A percentile compares a stretch with the other conserved stretches of the same genome.
phyloP scores from a whole-genome alignment of 1,284 basidiomycete species.

The Earliella scabrosa region DNA sequence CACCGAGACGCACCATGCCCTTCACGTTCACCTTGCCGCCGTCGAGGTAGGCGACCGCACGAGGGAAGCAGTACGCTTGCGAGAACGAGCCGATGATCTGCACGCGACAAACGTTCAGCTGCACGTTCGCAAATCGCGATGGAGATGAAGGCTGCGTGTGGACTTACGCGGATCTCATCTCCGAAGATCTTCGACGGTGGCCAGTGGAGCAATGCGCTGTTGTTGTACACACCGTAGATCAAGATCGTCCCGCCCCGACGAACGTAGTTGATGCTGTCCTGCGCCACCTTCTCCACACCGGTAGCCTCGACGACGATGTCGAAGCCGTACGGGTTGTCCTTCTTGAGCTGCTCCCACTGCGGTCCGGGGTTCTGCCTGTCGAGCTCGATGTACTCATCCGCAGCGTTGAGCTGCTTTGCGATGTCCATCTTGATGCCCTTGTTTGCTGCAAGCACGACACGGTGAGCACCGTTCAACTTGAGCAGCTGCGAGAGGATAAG shows the following conservation, averaged over 20 bases:
- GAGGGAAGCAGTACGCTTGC: slow-evolving; percentile 65
- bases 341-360: slow-evolving; percentile 62
- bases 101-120: neutral
- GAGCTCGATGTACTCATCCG: slow-evolving; percentile 61
- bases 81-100: slow-evolving; percentile 66
- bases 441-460: slow-evolving; percentile 56
- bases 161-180: slow-evolving; percentile 57
- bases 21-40: slow-evolving; percentile 61
- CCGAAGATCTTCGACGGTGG: slow-evolving; percentile 63
- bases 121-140: neutral
- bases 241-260: slow-evolving; percentile 54
- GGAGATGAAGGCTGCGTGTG: neutral
- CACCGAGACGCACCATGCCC: slow-evolving; percentile 50
- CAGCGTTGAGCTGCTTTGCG: slow-evolving; percentile 54
- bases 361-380: slow-evolving; percentile 52
- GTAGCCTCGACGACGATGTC: slow-evolving; percentile 69
- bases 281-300: slow-evolving; percentile 59
- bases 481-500: slow-evolving; percentile 65
- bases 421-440: slow-evolving; percentile 65
- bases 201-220: slow-evolving; percentile 58
- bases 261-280: slow-evolving; percentile 65
- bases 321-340: slow-evolving; percentile 65
- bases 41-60: slow-evolving; percentile 64
- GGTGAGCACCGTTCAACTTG: slow-evolving; percentile 56
- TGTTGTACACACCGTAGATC: slow-evolving; percentile 64